Evolutionary conservation across 257 asterid species (phyloP).

Genomic region (Solanum pimpinellifolium): DNA sequence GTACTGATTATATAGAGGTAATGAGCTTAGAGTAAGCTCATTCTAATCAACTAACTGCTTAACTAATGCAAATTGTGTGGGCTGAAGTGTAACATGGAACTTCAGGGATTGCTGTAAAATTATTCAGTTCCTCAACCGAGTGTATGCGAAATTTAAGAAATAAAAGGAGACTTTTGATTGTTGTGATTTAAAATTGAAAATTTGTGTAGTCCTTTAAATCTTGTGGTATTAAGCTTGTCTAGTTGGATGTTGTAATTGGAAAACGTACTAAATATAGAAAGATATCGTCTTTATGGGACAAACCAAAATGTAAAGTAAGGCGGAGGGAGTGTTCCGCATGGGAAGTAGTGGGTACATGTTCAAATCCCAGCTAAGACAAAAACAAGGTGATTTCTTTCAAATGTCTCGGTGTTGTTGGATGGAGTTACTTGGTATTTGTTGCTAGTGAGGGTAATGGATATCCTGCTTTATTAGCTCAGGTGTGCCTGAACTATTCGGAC

Average conservation of each 20-base stretch:
- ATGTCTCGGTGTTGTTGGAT: not conserved
- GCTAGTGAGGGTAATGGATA: not conserved
- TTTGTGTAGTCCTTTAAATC: not conserved
- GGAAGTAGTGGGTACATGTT: not conserved
- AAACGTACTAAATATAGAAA: not conserved
- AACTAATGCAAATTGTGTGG: not conserved
- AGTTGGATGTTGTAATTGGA: not conserved
- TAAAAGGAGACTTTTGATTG: not conserved
- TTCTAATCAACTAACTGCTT: not conserved
- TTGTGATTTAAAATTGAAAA: not conserved
- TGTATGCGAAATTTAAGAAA: not conserved
- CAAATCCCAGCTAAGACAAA: not conserved
- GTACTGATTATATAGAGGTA: not conserved
- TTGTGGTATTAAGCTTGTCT: not conserved
- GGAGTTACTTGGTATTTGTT: not conserved
- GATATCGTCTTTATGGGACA: not conserved
- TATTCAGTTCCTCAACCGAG: not conserved
- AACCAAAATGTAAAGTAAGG: not conserved
- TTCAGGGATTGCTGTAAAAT: not conserved
- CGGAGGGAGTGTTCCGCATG: not conserved
- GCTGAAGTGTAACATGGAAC: not conserved
- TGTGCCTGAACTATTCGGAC: not conserved
- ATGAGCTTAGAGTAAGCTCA: not conserved
- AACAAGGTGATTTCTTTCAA: not conserved
- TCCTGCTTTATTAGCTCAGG: not conserved